Percentiles rank a stretch among this genome's conserved stretches.
These are phyloP conservation scores for Daedalea quercina DNA, from an alignment of 768 basidiomycete genomes.

Conservation along the genomic window DNA sequence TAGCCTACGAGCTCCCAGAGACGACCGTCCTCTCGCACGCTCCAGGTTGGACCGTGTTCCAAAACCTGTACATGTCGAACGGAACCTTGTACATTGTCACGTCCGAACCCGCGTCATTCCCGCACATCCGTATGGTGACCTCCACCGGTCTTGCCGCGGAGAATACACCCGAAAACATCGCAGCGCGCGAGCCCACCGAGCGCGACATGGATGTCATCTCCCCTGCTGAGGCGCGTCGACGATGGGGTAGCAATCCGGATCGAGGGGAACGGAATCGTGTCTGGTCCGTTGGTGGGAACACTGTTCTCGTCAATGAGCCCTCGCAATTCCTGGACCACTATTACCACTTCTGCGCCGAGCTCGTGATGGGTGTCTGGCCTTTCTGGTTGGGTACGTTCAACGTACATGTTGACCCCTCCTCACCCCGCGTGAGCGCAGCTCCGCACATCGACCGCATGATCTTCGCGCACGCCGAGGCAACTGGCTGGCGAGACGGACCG, in stretches of 20 bases:
- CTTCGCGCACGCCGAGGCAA: constrained; percentile 53
- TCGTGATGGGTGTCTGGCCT: constrained; percentile 69
- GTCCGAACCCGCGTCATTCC: constrained; percentile 36
- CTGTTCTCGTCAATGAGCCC: constrained; percentile 68
- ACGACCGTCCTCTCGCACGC: constrained; percentile 59
- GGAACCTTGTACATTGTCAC: constrained; percentile 73
- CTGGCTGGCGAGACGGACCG: constrained; percentile 70
- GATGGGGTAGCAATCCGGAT: constrained; percentile 47
- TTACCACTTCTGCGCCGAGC: constrained; percentile 83
- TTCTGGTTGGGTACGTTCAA: constrained; percentile 56
- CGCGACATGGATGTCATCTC: constrained; percentile 57
- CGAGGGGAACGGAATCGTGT: constrained; percentile 39
- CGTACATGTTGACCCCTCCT: constrained; percentile 13
- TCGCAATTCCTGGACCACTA: constrained; percentile 78
- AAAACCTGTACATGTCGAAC: constrained; percentile 78
- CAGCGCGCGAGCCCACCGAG: constrained; percentile 57
- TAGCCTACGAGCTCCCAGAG: constrained; percentile 32
- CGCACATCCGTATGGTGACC: constrained; percentile 48
- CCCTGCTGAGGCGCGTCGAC: constrained; percentile 47
- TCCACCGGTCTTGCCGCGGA: constrained; percentile 57
- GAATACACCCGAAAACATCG: constrained; percentile 58
- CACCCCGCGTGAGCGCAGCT: constrained; percentile 25
- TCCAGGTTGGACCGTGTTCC: constrained; percentile 82
- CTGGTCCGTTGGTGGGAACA: constrained; percentile 65
- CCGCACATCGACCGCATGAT: constrained; percentile 63